Evolutionary conservation across 345 rosid genomes (phyloP).

Genomic region (Citrus glauca): DNA sequence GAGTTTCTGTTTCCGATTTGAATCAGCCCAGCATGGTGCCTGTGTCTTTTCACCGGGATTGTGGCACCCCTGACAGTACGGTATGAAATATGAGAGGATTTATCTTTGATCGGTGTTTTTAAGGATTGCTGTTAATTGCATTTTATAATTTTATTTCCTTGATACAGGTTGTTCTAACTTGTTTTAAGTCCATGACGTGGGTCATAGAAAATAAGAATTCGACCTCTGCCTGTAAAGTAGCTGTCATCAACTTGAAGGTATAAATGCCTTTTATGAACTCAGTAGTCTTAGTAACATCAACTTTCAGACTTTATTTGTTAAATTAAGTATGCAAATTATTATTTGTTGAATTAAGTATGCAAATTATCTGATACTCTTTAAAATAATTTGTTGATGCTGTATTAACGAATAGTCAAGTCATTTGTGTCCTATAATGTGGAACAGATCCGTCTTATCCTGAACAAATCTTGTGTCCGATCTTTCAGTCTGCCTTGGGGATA

Average conservation of each 20-base stretch:
- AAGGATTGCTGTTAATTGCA: neutral
- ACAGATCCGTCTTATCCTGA: neutral
- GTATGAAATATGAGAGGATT: constrained; percentile 27
- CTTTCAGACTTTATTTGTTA: neutral
- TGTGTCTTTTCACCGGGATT: constrained; percentile 43
- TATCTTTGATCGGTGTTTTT: neutral
- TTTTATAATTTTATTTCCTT: neutral
- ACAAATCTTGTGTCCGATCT: neutral
- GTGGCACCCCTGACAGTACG: constrained; percentile 32
- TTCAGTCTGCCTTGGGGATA: neutral
- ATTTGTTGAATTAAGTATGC: constrained; percentile 3
- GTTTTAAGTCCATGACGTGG: constrained; percentile 73
- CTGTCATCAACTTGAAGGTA: constrained; percentile 63
- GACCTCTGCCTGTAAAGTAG: constrained; percentile 40
- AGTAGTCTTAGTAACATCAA: neutral
- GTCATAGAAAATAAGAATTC: constrained; percentile 48
- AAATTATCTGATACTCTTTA: neutral
- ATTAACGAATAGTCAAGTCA: constrained; percentile 1
- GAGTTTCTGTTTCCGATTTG: constrained; percentile 45
- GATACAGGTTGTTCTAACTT: constrained; percentile 58
- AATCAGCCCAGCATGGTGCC: constrained; percentile 53
- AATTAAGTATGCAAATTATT: constrained; percentile 7
- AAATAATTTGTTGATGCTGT: neutral
- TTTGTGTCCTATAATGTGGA: neutral
- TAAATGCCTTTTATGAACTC: neutral